phyloP scores from a whole-genome alignment of 352 stramenopile genomes.

The Elongisporangium anandrum region DNA sequence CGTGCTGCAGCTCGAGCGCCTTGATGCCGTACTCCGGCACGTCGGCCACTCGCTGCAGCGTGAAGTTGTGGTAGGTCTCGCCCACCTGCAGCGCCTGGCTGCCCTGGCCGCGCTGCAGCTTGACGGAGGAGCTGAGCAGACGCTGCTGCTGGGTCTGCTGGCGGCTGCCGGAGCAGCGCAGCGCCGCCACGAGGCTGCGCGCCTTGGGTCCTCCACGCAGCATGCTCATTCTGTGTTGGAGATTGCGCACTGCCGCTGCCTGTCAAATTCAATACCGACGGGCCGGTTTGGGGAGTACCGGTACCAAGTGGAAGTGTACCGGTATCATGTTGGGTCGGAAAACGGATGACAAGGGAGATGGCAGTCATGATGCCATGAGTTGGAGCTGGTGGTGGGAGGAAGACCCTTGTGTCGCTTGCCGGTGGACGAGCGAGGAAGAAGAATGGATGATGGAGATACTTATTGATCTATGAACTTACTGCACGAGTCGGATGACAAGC shows the following conservation, averaged over 20 bases:
- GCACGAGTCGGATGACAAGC: conserved; percentile 25
- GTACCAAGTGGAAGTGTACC: neutral
- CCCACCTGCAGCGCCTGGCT: conserved; percentile 51
- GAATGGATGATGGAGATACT: neutral
- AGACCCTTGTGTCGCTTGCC: too few relatives aligned
- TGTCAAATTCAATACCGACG: neutral
- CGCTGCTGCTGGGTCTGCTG: conserved; percentile 3
- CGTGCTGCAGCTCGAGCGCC: conserved; percentile 71
- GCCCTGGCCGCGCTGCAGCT: conserved; percentile 39
- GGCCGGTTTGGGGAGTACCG: neutral
- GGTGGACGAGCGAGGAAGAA: neutral
- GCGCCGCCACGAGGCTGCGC: neutral
- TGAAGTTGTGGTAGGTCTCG: conserved; percentile 78
- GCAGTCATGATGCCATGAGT: too few relatives aligned
- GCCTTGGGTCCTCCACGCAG: conserved; percentile 11
- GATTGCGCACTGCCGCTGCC: neutral
- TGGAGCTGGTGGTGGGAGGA: too few relatives aligned
- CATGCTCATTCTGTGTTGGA: conserved; percentile 10
- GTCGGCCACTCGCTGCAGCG: conserved; percentile 40
- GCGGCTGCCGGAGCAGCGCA: conserved; percentile 5
- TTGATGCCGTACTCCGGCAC: conserved; percentile 85
- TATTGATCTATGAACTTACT: conserved; percentile 3
- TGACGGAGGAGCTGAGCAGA: conserved; percentile 2
- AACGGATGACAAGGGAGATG: neutral
- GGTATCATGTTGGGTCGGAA: neutral